Evolutionary conservation across 805 yeast species (phyloP).

Genomic region (Alloascoidea africana): DNA sequence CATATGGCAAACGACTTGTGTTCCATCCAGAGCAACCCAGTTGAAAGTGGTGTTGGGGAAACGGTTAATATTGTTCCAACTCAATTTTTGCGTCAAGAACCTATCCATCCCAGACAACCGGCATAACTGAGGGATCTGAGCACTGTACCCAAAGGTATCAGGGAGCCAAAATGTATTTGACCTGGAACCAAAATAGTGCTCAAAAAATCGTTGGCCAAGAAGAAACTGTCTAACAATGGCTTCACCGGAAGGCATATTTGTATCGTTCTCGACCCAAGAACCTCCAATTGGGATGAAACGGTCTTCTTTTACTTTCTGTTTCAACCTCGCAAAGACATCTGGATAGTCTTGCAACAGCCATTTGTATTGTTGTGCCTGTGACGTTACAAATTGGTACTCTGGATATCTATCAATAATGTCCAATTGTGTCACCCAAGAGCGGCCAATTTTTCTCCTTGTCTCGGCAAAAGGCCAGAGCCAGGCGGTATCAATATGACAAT

Average conservation of each 20-base stretch:
- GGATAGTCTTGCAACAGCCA: constrained; percentile 89
- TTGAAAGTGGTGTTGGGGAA: constrained; percentile 87
- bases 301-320: constrained; percentile 47
- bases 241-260: constrained; percentile 92
- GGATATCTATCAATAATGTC: constrained; percentile 78
- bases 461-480: constrained; percentile 99
- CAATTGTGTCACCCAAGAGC: constrained; percentile 92
- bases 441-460: constrained; percentile 78
- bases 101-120: constrained; percentile 73
- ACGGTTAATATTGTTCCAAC: constrained; percentile 90
- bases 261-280: constrained; percentile 95
- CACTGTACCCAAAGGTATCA: constrained; percentile 92
- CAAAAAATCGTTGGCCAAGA: constrained; percentile 78
- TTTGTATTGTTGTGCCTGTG: constrained; percentile 91
- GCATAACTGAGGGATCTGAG: constrained; percentile 90
- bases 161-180: constrained; percentile 87
- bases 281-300: constrained; percentile 91
- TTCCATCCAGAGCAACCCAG: constrained; percentile 91
- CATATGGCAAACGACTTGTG: constrained; percentile 92
- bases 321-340: constrained; percentile 46
- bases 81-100: constrained; percentile 83
- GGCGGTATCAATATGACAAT: constrained; percentile 95
- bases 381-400: constrained; percentile 86
- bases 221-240: constrained; percentile 78
- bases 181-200: constrained; percentile 61